Conservation (phyloP, 2,329 filamentous ascomycete species). For the Alternaria arbusti region DNA sequence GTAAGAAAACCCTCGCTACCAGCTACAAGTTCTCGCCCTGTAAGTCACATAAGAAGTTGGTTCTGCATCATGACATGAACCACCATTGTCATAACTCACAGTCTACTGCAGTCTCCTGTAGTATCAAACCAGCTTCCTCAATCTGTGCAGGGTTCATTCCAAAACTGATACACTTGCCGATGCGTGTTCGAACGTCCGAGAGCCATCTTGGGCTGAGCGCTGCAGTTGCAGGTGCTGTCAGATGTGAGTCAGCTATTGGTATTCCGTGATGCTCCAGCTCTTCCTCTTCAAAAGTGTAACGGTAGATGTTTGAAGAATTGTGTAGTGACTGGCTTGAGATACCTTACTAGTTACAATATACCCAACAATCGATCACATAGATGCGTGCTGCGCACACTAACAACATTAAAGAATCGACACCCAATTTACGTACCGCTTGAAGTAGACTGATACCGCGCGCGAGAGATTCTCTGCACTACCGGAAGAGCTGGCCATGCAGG, state of each 20-base stretch:
- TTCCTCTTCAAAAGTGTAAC: not conserved
- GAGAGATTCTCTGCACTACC: not conserved
- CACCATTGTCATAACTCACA: conserved; percentile 52
- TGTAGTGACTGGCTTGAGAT: not conserved
- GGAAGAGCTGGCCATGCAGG: not conserved
- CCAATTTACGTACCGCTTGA: conserved; percentile 6
- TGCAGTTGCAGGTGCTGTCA: conserved; percentile 5
- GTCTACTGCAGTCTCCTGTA: conserved; percentile 65
- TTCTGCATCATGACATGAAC: not conserved
- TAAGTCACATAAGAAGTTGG: not conserved
- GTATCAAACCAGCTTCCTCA: conserved; percentile 63
- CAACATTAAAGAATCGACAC: not conserved
- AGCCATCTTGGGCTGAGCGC: conserved; percentile 67
- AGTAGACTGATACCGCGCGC: conserved; percentile 4
- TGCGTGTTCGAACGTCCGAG: conserved; percentile 67
- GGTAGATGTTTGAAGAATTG: not conserved
- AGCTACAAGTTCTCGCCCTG: conserved; percentile 68
- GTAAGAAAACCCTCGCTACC: conserved; percentile 80
- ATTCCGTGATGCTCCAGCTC: not conserved
- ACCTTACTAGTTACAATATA: not conserved
- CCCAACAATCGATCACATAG: not conserved
- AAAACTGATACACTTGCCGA: conserved; percentile 78
- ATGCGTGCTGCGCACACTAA: not conserved
- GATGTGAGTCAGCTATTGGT: not conserved
- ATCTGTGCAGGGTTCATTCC: conserved; percentile 68